Evolutionary conservation across 805 yeast species (phyloP).

Genomic region (Pichia paraexigua): DNA sequence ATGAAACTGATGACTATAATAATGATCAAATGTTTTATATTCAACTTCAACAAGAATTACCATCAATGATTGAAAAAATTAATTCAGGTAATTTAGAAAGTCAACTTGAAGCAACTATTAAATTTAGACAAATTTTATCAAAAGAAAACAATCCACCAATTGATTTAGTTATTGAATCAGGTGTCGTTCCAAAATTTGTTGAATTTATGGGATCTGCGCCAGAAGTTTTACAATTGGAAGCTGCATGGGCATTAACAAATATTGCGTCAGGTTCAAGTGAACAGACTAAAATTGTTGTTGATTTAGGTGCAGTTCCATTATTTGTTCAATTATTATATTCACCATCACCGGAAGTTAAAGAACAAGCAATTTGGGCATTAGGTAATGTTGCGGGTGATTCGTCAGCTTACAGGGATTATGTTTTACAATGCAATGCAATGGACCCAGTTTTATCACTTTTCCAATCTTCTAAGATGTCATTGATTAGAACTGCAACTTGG

Average conservation of each 20-base stretch:
- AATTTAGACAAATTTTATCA: constrained; percentile 87
- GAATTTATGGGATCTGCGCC: constrained; percentile 76
- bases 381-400: constrained; percentile 99
- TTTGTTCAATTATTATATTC: constrained; percentile 79
- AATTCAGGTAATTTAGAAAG: constrained; percentile 66
- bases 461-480: constrained; percentile 74
- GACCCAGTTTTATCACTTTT: constrained; percentile 76
- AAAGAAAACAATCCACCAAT: constrained; percentile 96
- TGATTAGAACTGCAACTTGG: constrained; percentile 97
- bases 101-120: constrained; percentile 83
- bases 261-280: constrained; percentile 90
- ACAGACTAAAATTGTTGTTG: constrained; percentile 86
- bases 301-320: constrained; percentile 87
- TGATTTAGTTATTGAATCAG: constrained; percentile 83
- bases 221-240: constrained; percentile 88
- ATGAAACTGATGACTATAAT: constrained; percentile 35
- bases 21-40: constrained; percentile 32
- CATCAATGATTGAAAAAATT: constrained; percentile 77
- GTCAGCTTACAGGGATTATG: constrained; percentile 81
- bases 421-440: constrained; percentile 79
- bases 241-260: constrained; percentile 99
- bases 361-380: constrained; percentile 98
- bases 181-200: constrained; percentile 89
- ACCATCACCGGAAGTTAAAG: constrained; percentile 83
- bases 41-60: constrained; percentile 60